Evolutionary conservation across 805 yeast species (phyloP), one percentile per base, ranked within the genome.

Genomic region (Yamadazyma sp.): DNA sequence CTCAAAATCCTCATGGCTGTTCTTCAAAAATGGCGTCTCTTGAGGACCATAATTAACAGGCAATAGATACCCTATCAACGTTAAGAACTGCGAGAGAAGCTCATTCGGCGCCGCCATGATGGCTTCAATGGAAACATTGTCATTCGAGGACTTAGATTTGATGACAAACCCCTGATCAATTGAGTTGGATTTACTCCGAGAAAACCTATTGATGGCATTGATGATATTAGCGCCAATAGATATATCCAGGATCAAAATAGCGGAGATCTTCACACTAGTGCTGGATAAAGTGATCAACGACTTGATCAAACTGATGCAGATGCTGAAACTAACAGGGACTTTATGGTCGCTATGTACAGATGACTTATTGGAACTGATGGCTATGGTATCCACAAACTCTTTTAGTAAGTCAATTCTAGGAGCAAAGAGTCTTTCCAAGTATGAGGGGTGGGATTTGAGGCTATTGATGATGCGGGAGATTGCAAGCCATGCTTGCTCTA

Each of bases 51-150:
- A 62, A 6, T 54, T 40, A 6, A 62, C 57, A 0, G 95, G 95
- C 13, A 87, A 57, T 2, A 85, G 45, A 21, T 74, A 66, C 2
- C 77, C 73, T 5, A 84, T 60, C 33, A 87, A 63, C 27, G 73
- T 70, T 13, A 86, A 59, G 13, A 82, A 65, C 10, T 77, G 65
- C 1, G 74, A 47, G 13, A 84, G 57, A 19, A 84, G 54, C n/a
- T 80, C 83, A 47, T 80, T 82, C 0, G 91, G 89, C 2, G 80
- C 75, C 37, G 81, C 76, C 78, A 86, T 82, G 26, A 88, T 58
- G 0, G 86, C 76, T 50, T 85, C 95, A 31, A 82, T 75, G 4
- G 87, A 65, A 1, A 77, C 54, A 35, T 25, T 27, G 14, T 29
- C 33, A 16, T 21, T 25, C 13, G 39, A 19, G 14, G 45, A 20